Base-by-base conservation (phyloP, 768 basidiomycete genomes). In the Mycena epipterygia region DNA sequence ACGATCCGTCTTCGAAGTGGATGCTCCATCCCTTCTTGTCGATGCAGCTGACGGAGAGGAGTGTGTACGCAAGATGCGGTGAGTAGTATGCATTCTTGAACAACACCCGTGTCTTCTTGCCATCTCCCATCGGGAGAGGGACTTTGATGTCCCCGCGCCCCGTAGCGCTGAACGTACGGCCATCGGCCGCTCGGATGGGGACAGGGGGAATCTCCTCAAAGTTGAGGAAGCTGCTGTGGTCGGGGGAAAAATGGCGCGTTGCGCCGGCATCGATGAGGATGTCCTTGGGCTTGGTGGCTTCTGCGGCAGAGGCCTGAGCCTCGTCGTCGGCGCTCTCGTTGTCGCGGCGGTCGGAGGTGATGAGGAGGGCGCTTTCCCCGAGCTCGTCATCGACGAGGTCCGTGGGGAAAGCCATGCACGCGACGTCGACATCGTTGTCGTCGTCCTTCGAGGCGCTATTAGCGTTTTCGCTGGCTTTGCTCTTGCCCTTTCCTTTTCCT, bases 401-500 rank as follows among this genome's bases (percentile, higher is more conserved):
- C 16, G 14, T 16, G 17, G 19, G 2, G 16, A 37, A 12, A 23
- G 3, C 21, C 9, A 14, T 63, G 70, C 3, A 35, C 25, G 44
- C 3, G 21, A n/a, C 42, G 19, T 42, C 67, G 16, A 42, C 23
- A 59, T 62, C 68, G 58, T 76, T 65, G 29, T 56, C 39, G 32
- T 70, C 59, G 13, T 69, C 67, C 55, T 65, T 72, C 5, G 65
- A 17, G 42, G 67, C 61, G 33, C 61, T 65, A 62, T 68, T 72
- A 41, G 49, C 61, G 39, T 72, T 73, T 8, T 64, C 62, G 49
- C 35, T 33, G 51, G 74, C 44, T 48, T 65, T 74, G 66, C 74
- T 32, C 48, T 65, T 74, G 66, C 74, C 39, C 48, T 61, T 74
- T 67, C 75, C 59, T 49, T 69, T 48, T 37, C 56, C 62, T 39